Conservation (phyloP, 495 filamentous ascomycete genomes). For the Penicillium mononematosum region DNA sequence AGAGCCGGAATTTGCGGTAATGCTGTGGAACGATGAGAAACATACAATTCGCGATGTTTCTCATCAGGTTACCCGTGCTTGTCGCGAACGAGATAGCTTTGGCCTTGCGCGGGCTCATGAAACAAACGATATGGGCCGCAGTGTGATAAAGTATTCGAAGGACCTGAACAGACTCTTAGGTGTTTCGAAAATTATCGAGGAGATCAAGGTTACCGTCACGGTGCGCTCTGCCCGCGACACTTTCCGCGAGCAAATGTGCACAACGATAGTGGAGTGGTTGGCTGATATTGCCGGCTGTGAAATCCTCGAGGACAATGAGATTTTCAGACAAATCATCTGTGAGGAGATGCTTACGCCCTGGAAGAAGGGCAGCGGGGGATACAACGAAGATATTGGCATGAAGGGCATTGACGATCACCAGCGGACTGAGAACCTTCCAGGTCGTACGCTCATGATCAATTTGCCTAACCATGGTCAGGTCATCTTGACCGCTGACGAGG, state of each 20-base stretch:
- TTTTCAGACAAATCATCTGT: conserved; percentile 78
- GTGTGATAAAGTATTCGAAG: conserved; percentile 71
- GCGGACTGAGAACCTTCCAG: conserved; percentile 37
- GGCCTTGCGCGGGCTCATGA: conserved; percentile 77
- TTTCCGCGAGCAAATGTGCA: conserved; percentile 97
- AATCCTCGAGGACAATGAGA: conserved; percentile 73
- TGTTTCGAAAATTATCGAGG: conserved; percentile 81
- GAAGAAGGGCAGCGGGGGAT: conserved; percentile 81
- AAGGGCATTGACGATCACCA: conserved; percentile 91
- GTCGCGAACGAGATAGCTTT: conserved; percentile 65
- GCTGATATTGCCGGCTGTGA: conserved; percentile 88
- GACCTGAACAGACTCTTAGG: conserved; percentile 69
- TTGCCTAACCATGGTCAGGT: conserved; percentile 42
- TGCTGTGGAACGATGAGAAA: conserved; percentile 98
- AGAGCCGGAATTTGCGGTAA: conserved; percentile 74
- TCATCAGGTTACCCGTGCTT: conserved; percentile 86
- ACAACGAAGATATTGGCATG: conserved; percentile 77
- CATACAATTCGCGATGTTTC: conserved; percentile 91
- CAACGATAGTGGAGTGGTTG: conserved; percentile 96
- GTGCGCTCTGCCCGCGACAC: conserved; percentile 91
- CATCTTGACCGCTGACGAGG: conserved; percentile 45
- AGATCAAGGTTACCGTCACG: conserved; percentile 94
- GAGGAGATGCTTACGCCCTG: conserved; percentile 86
- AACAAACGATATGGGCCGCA: conserved; percentile 81
- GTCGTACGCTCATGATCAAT: conserved; percentile 41